Percentiles rank a stretch among this genome's conserved stretches.
phyloP scores from a whole-genome alignment of 148 eudicot species.

The Fagopyrum homotropicum region DNA sequence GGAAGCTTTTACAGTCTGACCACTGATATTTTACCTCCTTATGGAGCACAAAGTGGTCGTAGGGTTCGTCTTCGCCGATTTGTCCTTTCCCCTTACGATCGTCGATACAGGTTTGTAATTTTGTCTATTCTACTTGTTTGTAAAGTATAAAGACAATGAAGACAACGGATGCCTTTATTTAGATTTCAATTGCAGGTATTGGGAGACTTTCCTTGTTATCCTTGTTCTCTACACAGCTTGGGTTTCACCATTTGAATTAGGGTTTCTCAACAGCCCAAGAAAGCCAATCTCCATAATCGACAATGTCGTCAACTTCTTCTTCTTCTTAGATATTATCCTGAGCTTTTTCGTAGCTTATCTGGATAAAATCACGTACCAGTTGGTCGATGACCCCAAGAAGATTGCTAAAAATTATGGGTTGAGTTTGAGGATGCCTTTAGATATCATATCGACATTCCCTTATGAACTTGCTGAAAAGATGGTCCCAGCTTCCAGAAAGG shows the following conservation, averaged over 20 bases:
- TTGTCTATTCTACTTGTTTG: too few relatives aligned
- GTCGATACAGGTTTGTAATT: slow-evolving; percentile 4
- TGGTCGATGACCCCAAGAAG: slow-evolving; percentile 42
- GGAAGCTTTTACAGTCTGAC: slow-evolving; percentile 17
- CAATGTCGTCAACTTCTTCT: slow-evolving; percentile 43
- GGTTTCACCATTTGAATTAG: slow-evolving; percentile 79
- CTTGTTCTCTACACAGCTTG: slow-evolving; percentile 70
- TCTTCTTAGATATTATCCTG: slow-evolving; percentile 42
- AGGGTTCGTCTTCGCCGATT: slow-evolving; percentile 13
- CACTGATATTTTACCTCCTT: slow-evolving; percentile 12
- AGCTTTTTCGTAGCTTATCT: slow-evolving; percentile 65
- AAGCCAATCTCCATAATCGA: slow-evolving; percentile 17
- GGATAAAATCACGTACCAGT: slow-evolving; percentile 50
- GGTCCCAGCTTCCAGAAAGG: slow-evolving; percentile 23
- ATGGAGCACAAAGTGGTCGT: slow-evolving; percentile 14
- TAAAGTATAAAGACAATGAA: too few relatives aligned
- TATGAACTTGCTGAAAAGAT: slow-evolving; percentile 27
- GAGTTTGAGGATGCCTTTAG: slow-evolving; percentile 14
- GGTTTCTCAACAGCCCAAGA: slow-evolving; percentile 32
- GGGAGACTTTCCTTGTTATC: slow-evolving; percentile 76
- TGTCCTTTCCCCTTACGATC: slow-evolving; percentile 18
- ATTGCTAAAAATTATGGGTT: slow-evolving; percentile 29
- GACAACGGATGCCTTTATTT: too few relatives aligned
- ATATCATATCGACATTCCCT: slow-evolving; percentile 15
- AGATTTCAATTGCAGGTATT: slow-evolving; percentile 36